These are phyloP conservation scores for Aspergillus sp. DNA, from an alignment of 2,329 filamentous ascomycete genomes.

Conservation along the genomic window DNA sequence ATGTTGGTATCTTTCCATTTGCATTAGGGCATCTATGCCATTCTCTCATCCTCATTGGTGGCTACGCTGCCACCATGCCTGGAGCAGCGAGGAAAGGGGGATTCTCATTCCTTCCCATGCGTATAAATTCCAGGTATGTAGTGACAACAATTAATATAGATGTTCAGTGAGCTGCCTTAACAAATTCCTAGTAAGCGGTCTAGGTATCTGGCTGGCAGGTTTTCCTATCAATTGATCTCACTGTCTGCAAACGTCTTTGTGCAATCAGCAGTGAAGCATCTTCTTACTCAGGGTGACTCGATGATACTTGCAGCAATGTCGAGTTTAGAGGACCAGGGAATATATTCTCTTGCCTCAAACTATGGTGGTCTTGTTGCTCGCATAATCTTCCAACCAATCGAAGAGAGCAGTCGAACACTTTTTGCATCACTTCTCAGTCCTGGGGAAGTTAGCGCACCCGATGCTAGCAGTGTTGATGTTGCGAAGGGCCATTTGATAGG, in stretches of 20 bases:
- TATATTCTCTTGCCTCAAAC: conserved; percentile 89
- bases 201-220: conserved; percentile 52
- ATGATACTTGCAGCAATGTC: conserved; percentile 76
- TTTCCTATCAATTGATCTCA: conserved; percentile 63
- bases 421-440: conserved; percentile 71
- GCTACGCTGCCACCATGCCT: conserved; percentile 62
- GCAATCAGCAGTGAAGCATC: conserved; percentile 83
- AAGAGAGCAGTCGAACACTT: conserved; percentile 84
- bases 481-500: conserved; percentile 27
- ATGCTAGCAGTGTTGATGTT: conserved; percentile 13
- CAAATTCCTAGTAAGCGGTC: conserved; percentile 19
- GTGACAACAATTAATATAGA: neutral
- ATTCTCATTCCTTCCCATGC: conserved; percentile 61
- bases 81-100: conserved; percentile 49
- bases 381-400: conserved; percentile 87
- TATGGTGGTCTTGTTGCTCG: conserved; percentile 85
- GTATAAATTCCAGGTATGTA: conserved; percentile 39
- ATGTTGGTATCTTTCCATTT: conserved; percentile 77
- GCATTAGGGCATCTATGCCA: conserved; percentile 80
- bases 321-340: conserved; percentile 72
- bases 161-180: conserved; percentile 4
- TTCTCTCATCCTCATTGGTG: conserved; percentile 57
- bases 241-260: conserved; percentile 77
- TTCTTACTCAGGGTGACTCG: conserved; percentile 91
- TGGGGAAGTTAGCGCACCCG: conserved; percentile 11